Percentiles rank a stretch among this genome's conserved stretches.
Evolutionary conservation across 1,284 basidiomycete genomes (phyloP).

Genomic region (Boletus smithii): DNA sequence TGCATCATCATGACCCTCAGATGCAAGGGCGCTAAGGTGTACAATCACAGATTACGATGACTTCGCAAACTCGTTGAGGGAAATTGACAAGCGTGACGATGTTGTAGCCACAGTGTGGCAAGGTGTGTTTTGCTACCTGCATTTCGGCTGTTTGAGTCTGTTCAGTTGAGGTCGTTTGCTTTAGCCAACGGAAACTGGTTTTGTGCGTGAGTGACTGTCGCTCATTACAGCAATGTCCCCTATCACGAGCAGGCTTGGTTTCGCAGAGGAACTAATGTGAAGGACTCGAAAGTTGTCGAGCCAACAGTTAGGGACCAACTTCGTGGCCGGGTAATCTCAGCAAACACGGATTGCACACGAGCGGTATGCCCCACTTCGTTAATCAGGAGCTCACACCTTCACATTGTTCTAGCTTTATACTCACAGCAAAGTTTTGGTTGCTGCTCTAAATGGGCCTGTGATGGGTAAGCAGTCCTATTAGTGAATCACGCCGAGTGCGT

Average conservation of each 20-base stretch:
- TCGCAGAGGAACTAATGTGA: slow-evolving; percentile 55
- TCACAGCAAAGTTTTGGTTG: slow-evolving; percentile 63
- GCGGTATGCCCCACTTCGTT: slow-evolving; percentile 45
- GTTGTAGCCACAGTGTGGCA: slow-evolving; percentile 66
- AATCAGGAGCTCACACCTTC: neutral
- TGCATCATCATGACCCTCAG: slow-evolving; percentile 3
- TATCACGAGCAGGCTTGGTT: neutral
- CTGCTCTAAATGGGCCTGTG: slow-evolving; percentile 68
- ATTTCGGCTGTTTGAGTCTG: neutral
- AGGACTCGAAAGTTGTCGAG: slow-evolving; percentile 14
- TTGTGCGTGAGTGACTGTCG: slow-evolving; percentile 52
- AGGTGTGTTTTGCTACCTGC: slow-evolving; percentile 39
- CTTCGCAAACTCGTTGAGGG: slow-evolving; percentile 54
- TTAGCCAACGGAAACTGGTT: slow-evolving; percentile 67
- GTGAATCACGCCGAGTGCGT: neutral
- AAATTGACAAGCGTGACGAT: slow-evolving; percentile 57
- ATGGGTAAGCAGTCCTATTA: slow-evolving; percentile 45
- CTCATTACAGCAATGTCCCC: neutral
- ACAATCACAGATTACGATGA: slow-evolving; percentile 53
- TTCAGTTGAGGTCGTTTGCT: neutral
- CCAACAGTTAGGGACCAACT: slow-evolving; percentile 45
- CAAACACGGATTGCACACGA: slow-evolving; percentile 57
- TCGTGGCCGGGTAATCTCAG: slow-evolving; percentile 40
- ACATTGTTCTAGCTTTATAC: slow-evolving; percentile 48
- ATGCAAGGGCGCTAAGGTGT: neutral